A percentile compares a stretch with the other conserved stretches of the same genome.
phyloP scores from a whole-genome alignment of 1,284 basidiomycete species.

The Ustilago trichophora region DNA sequence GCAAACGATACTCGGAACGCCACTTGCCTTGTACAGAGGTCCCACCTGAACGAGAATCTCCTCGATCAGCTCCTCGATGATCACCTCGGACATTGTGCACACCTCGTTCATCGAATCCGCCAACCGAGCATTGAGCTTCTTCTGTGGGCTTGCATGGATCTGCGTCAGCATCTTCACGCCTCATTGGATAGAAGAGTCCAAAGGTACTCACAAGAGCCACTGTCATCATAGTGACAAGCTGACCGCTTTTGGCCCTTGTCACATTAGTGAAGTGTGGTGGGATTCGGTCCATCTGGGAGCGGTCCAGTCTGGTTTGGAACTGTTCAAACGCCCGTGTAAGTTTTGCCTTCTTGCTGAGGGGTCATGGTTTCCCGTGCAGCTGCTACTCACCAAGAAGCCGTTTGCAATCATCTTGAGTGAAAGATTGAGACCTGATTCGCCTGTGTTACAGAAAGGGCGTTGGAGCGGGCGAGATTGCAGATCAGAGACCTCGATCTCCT shows the following conservation, averaged over 20 bases:
- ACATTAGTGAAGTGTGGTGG: slow-evolving; percentile 73
- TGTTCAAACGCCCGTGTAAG: not conserved
- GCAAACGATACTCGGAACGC: no score
- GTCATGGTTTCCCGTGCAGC: no score
- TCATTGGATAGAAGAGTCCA: no score
- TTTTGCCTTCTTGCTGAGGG: no score
- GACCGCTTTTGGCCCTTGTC: slow-evolving; percentile 71
- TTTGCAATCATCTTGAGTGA: slow-evolving; percentile 75
- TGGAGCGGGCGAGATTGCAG: no score
- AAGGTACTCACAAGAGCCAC: no score
- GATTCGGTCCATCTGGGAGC: slow-evolving; percentile 5
- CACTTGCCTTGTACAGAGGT: slow-evolving; percentile 52
- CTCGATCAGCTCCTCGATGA: slow-evolving; percentile 44
- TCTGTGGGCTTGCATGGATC: no score
- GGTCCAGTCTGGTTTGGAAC: slow-evolving; percentile 23
- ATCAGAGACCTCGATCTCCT: no score
- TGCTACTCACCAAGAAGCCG: slow-evolving; percentile 75
- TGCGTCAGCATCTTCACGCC: no score
- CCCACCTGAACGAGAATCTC: slow-evolving; percentile 36
- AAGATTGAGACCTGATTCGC: no score
- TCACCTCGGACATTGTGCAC: slow-evolving; percentile 76
- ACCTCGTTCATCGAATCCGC: slow-evolving; percentile 84
- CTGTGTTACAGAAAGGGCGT: no score
- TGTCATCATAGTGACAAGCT: slow-evolving; percentile 78
- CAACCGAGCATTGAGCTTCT: slow-evolving; percentile 83